Conservation (phyloP, 148 eudicot genomes). For the Camellia lanceoleosa region DNA sequence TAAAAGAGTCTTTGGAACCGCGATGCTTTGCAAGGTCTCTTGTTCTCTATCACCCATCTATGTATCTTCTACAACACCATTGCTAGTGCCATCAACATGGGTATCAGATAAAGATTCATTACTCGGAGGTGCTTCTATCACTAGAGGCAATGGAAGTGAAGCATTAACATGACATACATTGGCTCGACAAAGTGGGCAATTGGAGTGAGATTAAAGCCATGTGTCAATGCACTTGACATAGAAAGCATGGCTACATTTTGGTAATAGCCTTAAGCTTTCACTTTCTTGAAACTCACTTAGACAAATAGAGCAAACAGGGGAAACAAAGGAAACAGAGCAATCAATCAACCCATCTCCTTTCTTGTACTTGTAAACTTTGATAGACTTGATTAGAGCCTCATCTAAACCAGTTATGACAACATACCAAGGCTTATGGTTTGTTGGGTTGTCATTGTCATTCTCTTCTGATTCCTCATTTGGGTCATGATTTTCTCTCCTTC, state of each 20-base stretch:
- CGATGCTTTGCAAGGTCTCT: not conserved
- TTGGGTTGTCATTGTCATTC: conserved; percentile 15
- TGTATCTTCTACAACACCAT: conserved; percentile 2
- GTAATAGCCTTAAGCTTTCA: conserved; percentile 64
- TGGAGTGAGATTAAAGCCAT: conserved; percentile 80
- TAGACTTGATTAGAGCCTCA: conserved; percentile 55
- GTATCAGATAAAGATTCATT: not conserved
- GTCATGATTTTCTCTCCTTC: conserved; percentile 24
- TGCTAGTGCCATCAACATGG: not conserved
- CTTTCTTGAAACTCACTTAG: conserved; percentile 54
- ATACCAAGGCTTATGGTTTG: conserved; percentile 49
- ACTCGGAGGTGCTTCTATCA: conserved; percentile 3
- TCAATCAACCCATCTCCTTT: conserved; percentile 41
- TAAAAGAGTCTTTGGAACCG: no score
- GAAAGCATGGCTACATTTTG: conserved; percentile 83
- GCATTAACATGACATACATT: conserved; percentile 34
- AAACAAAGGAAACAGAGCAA: conserved; percentile 7
- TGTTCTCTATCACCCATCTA: conserved; percentile 10
- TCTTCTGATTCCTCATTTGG: conserved; percentile 26
- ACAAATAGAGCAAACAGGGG: conserved; percentile 56
- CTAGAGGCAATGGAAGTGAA: conserved; percentile 7
- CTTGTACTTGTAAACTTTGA: conserved; percentile 51
- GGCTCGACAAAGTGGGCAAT: conserved; percentile 82
- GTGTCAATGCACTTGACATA: conserved; percentile 77
- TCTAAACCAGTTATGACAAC: conserved; percentile 49